phyloP scores from a whole-genome alignment of 2,329 filamentous ascomycete genomes.

The Aspergillus nomiae region DNA sequence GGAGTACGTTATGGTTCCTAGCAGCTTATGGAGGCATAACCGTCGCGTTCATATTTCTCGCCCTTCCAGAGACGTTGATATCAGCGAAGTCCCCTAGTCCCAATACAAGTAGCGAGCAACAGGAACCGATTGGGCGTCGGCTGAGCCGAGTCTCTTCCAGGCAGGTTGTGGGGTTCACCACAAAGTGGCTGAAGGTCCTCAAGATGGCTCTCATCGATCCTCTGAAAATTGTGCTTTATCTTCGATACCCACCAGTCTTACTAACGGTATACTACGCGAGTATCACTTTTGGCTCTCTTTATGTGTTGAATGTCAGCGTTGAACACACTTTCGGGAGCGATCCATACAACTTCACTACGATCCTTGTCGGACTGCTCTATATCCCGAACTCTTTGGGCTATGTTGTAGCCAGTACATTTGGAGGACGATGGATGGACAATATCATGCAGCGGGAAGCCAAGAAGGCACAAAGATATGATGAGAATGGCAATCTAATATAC shows the following conservation, averaged over 20 bases:
- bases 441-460: conserved; percentile 78
- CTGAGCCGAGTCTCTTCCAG: conserved; percentile 61
- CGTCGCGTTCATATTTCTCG: conserved; percentile 44
- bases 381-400: conserved; percentile 77
- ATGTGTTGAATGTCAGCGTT: conserved; percentile 75
- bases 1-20: conserved; percentile 77
- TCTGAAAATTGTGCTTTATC: conserved; percentile 67
- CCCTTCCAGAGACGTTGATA: conserved; percentile 47
- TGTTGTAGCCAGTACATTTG: conserved; percentile 66
- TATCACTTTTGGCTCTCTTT: conserved; percentile 74
- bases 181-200: conserved; percentile 55
- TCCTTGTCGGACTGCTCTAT: conserved; percentile 75
- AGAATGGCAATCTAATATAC: conserved; percentile 65
- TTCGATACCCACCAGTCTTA: conserved; percentile 73
- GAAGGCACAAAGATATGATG: conserved; percentile 69
- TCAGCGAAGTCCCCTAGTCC: conserved; percentile 31
- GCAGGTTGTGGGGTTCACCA: conserved; percentile 61
- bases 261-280: conserved; percentile 73
- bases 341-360: conserved; percentile 69
- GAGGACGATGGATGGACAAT: conserved; percentile 75
- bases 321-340: conserved; percentile 66
- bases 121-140: conserved; percentile 27
- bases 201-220: conserved; percentile 72
- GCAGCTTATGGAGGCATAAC: conserved; percentile 64
- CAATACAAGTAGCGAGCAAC: conserved; percentile 28